Base-by-base conservation (phyloP, 345 rosid genomes). In the Sisymbrium altissimum region DNA sequence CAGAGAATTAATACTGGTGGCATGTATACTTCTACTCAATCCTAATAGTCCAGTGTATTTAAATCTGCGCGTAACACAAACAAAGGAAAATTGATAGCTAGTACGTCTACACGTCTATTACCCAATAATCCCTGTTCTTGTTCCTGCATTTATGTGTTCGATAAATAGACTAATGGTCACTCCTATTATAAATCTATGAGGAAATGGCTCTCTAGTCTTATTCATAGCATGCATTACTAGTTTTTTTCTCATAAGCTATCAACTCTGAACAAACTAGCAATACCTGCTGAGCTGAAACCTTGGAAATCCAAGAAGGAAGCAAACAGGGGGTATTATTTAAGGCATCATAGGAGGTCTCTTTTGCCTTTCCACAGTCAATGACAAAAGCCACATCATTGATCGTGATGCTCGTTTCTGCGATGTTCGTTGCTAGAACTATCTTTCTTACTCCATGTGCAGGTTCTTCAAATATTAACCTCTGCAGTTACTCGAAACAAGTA, bases 371-470 rank as follows among this genome's bases (percentile, higher is more conserved):
- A 80, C 96, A 93, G 78, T 93, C 98, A 19, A 93, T 78, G 79
- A 93, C 98, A 64, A 86, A 93, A 66, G 88, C 86, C 74, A 89
- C 89, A 75, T 93, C 98, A 72, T 89, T 84, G 46, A 93, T 88
- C 27, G 97, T 93, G 82, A 93, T 91, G 85, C 98, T 91, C 63
- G 98, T 93, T 87, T 93, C 98, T 21, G 98, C 92, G 74, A 93
- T 93, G 82, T 93, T 93, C 18, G 98, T 93, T 52, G 96, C 87
- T 17, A 93, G 84, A 64, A 93, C 94, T 58, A 93, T 85, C 83
- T 93, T 93, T 75, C 97, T 84, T 66, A 88, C 91, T 68, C 94
- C 98, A 79, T 69, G 74, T 58, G 86, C 85, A 58, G 97, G 86
- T 78, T 81, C 84, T 69, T 93, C 94, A 86, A 93, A 93, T 83